phyloP scores from a whole-genome alignment of 2,329 filamentous ascomycete species.

The Diaporthe aspalathi region DNA sequence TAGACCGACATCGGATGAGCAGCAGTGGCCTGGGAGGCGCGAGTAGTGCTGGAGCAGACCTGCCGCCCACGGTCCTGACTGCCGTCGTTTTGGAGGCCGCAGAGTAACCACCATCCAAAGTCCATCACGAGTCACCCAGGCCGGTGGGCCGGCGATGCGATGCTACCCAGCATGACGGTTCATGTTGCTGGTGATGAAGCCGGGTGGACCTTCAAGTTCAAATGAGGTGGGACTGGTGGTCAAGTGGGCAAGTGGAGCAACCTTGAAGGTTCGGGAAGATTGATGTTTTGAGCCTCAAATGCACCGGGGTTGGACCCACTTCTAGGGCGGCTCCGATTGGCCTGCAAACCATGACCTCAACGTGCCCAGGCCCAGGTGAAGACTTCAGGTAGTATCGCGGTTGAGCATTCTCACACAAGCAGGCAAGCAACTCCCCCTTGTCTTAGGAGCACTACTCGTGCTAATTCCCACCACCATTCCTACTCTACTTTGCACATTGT shows the following conservation, averaged over 20 bases:
- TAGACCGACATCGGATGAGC: conserved; percentile 14
- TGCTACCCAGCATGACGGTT: conserved; percentile 10
- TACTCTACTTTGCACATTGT: background rate
- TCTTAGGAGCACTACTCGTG: background rate
- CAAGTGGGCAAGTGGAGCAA: too few relatives aligned
- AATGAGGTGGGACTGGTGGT: conserved; percentile 1
- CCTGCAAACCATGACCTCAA: background rate
- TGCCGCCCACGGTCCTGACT: background rate
- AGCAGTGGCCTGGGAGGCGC: background rate
- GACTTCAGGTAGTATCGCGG: background rate
- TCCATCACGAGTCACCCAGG: conserved; percentile 1
- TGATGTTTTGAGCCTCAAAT: conserved; percentile 20
- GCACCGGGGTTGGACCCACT: conserved; percentile 5
- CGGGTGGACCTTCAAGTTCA: background rate
- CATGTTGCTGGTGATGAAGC: conserved; percentile 4
- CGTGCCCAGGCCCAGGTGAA: background rate
- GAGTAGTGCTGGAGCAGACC: background rate
- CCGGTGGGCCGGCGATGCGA: conserved; percentile 14
- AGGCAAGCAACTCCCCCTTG: background rate
- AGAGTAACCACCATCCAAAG: background rate
- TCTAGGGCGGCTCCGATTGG: background rate
- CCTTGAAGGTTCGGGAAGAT: background rate
- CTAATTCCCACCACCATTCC: background rate
- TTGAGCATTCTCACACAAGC: conserved; percentile 17
- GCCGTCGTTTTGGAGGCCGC: background rate